Percentiles rank a stretch among this genome's conserved stretches.
Evolutionary conservation across 2,329 filamentous ascomycete genomes (phyloP).

Genomic region (Botrytis galanthina): DNA sequence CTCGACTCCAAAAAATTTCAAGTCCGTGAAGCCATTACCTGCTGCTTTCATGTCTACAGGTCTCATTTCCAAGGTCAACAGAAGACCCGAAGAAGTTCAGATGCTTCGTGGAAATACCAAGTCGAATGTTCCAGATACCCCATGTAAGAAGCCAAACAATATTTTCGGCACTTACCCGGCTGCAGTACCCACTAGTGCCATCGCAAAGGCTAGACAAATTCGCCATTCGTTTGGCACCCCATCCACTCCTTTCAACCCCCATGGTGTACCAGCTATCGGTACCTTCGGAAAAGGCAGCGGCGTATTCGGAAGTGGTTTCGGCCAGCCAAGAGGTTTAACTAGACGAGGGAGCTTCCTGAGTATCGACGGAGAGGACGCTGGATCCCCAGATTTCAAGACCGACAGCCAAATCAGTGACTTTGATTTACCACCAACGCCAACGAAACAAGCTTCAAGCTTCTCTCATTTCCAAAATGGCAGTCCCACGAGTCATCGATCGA

Average conservation of each 20-base stretch:
- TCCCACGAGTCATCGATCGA: slow-evolving; percentile 34
- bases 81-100: slow-evolving; percentile 68
- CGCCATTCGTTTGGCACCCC: slow-evolving; percentile 74
- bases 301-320: slow-evolving; percentile 59
- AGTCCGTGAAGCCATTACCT: slow-evolving; percentile 71
- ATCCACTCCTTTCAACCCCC: slow-evolving; percentile 75
- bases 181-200: slow-evolving; percentile 55
- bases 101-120: slow-evolving; percentile 53
- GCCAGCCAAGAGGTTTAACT: slow-evolving; percentile 43
- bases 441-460: slow-evolving; percentile 61
- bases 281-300: slow-evolving; percentile 54
- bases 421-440: slow-evolving; percentile 90
- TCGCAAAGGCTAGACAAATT: slow-evolving; percentile 60
- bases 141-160: slow-evolving; percentile 84
- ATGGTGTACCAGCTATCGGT: slow-evolving; percentile 45
- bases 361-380: slow-evolving; percentile 63
- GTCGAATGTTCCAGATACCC: slow-evolving; percentile 83
- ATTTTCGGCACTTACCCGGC: slow-evolving; percentile 65
- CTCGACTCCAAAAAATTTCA: slow-evolving; percentile 75
- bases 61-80: slow-evolving; percentile 90
- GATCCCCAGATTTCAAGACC: slow-evolving; percentile 54
- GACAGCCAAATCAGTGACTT: slow-evolving; percentile 61
- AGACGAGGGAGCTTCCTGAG: slow-evolving; percentile 69
- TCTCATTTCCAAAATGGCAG: slow-evolving; percentile 31
- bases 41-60: slow-evolving; percentile 93